A percentile compares a stretch with the other conserved stretches of the same genome.
Conservation (phyloP, 2,329 filamentous ascomycete species). For the Aspergillus costaricaensis region DNA sequence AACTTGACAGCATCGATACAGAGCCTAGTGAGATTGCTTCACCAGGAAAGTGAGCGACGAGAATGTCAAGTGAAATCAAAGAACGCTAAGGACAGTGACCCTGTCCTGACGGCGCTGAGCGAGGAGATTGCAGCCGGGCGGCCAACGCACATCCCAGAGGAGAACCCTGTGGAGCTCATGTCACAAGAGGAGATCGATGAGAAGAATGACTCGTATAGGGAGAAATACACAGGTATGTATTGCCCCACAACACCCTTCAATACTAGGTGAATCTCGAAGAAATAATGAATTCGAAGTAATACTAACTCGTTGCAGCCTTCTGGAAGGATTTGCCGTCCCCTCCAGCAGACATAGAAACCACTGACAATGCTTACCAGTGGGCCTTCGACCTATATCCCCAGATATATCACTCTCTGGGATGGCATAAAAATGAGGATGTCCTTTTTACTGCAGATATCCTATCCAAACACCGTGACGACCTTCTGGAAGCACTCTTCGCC, state of each 20-base stretch:
- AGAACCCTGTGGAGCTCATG: neutral
- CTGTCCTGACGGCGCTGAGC: neutral
- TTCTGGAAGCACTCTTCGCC: neutral
- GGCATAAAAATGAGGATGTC: neutral
- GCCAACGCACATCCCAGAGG: neutral
- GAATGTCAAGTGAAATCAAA: neutral
- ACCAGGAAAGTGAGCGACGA: neutral
- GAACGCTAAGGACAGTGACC: neutral
- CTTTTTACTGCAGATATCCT: neutral
- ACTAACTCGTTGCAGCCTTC: neutral
- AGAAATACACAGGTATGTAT: neutral
- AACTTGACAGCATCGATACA: neutral
- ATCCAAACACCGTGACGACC: neutral
- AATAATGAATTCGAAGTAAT: too few species aligned
- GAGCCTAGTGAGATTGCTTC: neutral
- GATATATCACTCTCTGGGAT: neutral
- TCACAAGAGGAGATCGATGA: neutral
- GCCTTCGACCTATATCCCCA: neutral
- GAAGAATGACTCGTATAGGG: neutral
- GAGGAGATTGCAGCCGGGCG: neutral
- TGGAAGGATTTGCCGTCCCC: neutral
- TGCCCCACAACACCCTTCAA: too few species aligned
- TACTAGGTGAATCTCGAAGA: too few species aligned
- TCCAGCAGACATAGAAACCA: neutral
- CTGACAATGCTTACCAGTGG: neutral